Conservation (phyloP, 768 basidiomycete genomes). For the Mycena vitilis region DNA sequence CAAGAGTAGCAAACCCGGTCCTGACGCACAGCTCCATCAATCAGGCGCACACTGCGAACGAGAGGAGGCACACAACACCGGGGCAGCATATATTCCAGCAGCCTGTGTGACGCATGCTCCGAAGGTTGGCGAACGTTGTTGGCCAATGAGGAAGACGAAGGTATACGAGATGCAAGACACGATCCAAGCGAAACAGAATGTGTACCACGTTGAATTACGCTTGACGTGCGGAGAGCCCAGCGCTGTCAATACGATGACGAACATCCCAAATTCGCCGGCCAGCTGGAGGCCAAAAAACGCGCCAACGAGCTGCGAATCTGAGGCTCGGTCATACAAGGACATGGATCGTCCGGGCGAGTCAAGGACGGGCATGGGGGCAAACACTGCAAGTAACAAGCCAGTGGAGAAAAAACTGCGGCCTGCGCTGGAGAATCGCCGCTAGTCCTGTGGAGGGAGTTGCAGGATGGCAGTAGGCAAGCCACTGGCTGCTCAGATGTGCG, state of each 20-base stretch:
- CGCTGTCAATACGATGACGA: conserved; percentile 44
- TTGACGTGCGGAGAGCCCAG: conserved; percentile 41
- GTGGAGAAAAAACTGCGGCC: conserved; percentile 28
- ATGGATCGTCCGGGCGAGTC: conserved; percentile 8
- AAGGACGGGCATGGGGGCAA: conserved; percentile 22
- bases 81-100: conserved; percentile 47
- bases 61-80: conserved; percentile 42
- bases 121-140: conserved; percentile 41
- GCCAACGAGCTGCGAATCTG: conserved; percentile 32
- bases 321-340: neutral
- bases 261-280: conserved; percentile 40
- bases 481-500: neutral
- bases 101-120: conserved; percentile 44
- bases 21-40: conserved; percentile 19
- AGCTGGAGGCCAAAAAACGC: conserved; percentile 47
- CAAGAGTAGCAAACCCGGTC: conserved; percentile 44
- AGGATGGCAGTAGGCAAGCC: no score
- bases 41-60: neutral
- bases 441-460: neutral
- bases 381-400: conserved; percentile 9
- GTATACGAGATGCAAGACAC: conserved; percentile 46
- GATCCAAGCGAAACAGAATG: conserved; percentile 46
- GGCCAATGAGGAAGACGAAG: conserved; percentile 46
- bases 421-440: conserved; percentile 32
- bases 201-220: conserved; percentile 49